Conservation (phyloP, 352 stramenopile species). For the Pythium brachiatum region DNA sequence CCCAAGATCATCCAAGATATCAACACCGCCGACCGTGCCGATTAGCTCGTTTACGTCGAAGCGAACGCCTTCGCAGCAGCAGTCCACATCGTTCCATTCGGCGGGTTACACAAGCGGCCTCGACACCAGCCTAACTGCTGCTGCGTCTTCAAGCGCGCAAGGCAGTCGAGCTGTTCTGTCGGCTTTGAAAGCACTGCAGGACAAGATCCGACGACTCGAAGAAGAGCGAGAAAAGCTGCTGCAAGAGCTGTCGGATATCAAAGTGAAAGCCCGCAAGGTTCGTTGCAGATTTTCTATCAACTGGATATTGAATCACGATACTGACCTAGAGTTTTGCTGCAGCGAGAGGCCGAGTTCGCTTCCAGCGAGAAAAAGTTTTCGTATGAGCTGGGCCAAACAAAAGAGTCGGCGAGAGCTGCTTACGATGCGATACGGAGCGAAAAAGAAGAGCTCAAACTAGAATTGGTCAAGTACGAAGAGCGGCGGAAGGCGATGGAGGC, state of each 20-base stretch:
- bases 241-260: constrained; percentile 60
- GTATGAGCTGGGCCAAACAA: constrained; percentile 66
- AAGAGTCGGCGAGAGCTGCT: constrained; percentile 59
- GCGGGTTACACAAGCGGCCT: constrained; percentile 6
- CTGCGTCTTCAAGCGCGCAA: constrained; percentile 24
- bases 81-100: background rate
- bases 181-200: constrained; percentile 72
- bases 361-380: constrained; percentile 61
- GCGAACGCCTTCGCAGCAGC: constrained; percentile 8
- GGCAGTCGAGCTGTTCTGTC: constrained; percentile 68
- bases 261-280: constrained; percentile 53
- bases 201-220: constrained; percentile 74
- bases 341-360: constrained; percentile 47
- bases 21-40: constrained; percentile 10
- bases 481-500: constrained; percentile 36
- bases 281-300: background rate
- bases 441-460: constrained; percentile 52
- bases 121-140: constrained; percentile 12
- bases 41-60: background rate
- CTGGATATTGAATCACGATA: constrained; percentile 5
- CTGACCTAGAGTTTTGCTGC: background rate
- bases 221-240: constrained; percentile 54
- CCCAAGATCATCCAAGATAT: constrained; percentile 6
- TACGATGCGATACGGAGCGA: constrained; percentile 66
- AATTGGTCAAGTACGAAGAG: constrained; percentile 54